Evolutionary conservation across 768 basidiomycete species (phyloP).

Genomic region (Porphyrellus cyaneotinctus): DNA sequence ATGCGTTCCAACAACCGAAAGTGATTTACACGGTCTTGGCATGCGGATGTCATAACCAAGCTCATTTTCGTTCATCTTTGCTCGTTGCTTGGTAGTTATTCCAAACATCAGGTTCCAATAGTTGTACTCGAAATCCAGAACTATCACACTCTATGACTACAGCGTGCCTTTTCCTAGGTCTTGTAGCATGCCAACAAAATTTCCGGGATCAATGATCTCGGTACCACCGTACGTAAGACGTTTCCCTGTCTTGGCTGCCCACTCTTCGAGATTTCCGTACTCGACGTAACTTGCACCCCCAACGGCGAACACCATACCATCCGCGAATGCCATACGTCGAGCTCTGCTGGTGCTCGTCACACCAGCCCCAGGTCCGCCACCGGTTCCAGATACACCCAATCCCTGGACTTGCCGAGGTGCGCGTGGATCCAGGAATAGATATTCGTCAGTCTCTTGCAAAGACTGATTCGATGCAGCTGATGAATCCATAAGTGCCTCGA

Average conservation of each 20-base stretch:
- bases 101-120: background rate
- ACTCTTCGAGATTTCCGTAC: slow-evolving; percentile 94
- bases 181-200: slow-evolving; percentile 73
- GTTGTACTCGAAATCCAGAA: slow-evolving; percentile 36
- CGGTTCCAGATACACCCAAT: slow-evolving; percentile 43
- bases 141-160: slow-evolving; percentile 29
- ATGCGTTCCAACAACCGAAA: slow-evolving; percentile 58
- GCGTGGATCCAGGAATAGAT: slow-evolving; percentile 88
- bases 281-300: slow-evolving; percentile 98
- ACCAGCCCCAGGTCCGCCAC: slow-evolving; percentile 42
- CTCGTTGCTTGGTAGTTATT: slow-evolving; percentile 14
- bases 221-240: slow-evolving; percentile 92
- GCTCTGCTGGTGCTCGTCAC: slow-evolving; percentile 36
- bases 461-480: slow-evolving; percentile 92
- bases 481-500: slow-evolving; percentile 97
- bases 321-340: slow-evolving; percentile 72
- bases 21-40: slow-evolving; percentile 31
- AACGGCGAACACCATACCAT: slow-evolving; percentile 90
- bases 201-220: slow-evolving; percentile 87
- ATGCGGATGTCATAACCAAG: background rate
- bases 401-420: slow-evolving; percentile 57
- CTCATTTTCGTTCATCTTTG: background rate
- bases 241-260: slow-evolving; percentile 80
- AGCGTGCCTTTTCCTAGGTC: slow-evolving; percentile 47
- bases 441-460: slow-evolving; percentile 94